Evolutionary conservation across 768 basidiomycete species (phyloP), one percentile per base, ranked within the genome.

Genomic region (Boletus eberwhitei): DNA sequence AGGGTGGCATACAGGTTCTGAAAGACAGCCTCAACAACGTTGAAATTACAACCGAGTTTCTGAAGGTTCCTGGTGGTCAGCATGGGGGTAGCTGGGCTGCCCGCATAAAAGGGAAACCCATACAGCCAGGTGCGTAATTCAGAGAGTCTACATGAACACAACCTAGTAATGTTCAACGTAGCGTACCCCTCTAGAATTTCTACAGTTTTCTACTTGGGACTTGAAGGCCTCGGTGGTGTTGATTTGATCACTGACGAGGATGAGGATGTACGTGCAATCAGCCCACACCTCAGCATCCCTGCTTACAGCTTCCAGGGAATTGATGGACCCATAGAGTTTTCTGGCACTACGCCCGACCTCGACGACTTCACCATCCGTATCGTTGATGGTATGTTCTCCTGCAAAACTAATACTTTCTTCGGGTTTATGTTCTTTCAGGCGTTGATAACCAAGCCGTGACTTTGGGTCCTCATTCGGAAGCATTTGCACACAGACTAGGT

Each of bases 51-150:
- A 93, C 90, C 8, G 86, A 90, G 61, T 86, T 93, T 60, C 72
- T 97, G 51, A 97, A 97, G 69, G 75, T 93, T n/a, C 78, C 87
- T 16, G 90, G 86, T 41, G 92, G 89, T 13, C 79, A 81, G 13
- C 80, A 90, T 65, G 90, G 91, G 16, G 93, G 93, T 17, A 91
- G 88, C 69, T 94, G 92, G 92, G 91, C 87, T 60, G 87, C 84
- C 12, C 84, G 93, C 52, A 80, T 95, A 59, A 88, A 85, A 64
- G 91, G 92, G 21, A 78, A 83, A 68, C 90, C 92, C 16, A 74
- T 96, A n/a, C 74, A 84, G 55, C 65, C 74, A 58, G 75, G 93
- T 90, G 53, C 19, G 51, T 46, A 34, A 42, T 45, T 36, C 24
- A 7, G 36, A 42, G 4, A 34, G 24, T 8, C 38, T 26, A 26